phyloP scores from a whole-genome alignment of 805 yeast species.

The Ascoidea asiatica region DNA sequence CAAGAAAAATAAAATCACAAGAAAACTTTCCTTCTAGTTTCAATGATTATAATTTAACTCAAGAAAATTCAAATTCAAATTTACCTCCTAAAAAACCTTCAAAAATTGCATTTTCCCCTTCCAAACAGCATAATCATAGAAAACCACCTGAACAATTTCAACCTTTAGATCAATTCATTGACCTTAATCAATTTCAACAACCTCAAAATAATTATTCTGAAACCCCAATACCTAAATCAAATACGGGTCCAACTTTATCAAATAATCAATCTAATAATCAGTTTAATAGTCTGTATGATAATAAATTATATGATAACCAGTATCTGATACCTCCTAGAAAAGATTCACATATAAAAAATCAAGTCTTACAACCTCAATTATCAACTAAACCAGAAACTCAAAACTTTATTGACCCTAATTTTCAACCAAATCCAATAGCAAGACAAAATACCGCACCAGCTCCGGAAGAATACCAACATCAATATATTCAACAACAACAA shows the following conservation, averaged over 20 bases:
- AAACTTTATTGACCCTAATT: no score
- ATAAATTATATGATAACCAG: neutral
- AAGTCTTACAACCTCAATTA: neutral
- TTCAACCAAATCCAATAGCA: neutral
- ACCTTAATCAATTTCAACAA: neutral
- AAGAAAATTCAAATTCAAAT: neutral
- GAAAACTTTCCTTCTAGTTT: no score
- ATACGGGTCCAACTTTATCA: neutral
- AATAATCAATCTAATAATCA: no score
- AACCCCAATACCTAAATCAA: neutral
- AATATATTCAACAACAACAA: no score
- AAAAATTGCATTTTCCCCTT: neutral
- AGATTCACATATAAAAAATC: neutral
- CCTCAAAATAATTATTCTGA: no score
- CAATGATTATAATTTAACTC: no score
- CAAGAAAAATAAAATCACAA: no score
- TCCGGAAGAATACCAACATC: no score
- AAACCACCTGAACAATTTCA: no score
- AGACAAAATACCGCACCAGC: no score
- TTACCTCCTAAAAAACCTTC: neutral
- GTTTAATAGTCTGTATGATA: no score
- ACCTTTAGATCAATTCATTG: neutral
- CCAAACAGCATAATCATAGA: neutral
- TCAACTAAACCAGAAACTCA: neutral
- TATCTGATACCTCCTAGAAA: neutral